Base-by-base conservation (phyloP, 2,329 filamentous ascomycete species). In the Samsoniella hepiali region DNA sequence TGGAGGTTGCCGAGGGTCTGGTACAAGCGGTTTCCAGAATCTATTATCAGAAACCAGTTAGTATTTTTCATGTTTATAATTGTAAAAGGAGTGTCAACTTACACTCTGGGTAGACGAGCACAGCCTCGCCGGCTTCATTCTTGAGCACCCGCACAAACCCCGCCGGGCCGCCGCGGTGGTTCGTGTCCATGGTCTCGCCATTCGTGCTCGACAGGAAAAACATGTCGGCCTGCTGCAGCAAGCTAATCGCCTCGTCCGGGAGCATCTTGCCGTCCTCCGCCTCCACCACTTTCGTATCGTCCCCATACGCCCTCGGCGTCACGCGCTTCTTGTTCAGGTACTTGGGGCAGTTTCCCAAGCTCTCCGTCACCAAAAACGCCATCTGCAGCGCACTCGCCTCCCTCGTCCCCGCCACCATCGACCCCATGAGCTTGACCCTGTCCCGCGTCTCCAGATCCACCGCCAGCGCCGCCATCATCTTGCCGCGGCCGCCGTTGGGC, bases 311-410 rank as follows among this genome's bases (percentile, higher is more conserved):
- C 27, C 38, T 45, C 5, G 83, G 81, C 2, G 75, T 71, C 45
- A 96, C 85, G 2, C 78, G 77, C 72, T 90, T 93, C 69, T 85
- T 86, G 74, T 94, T 95, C 40, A 96, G 72, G 69, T 96, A 96
- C 74, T 96, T 96, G 1, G 92, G 91, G 69, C 91, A 96, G 69
- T 95, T 96, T 0, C 91, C 88, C 77, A 96, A 70, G 67, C 86
- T 90, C 73, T 91, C 88, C 38, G 89, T 83, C 63, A 96, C 86
- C 47, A 83, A 82, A 51, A 92, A 79, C 15, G 89, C 86, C 42
- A 94, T 76, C 73, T 84, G 81, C 50, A 81, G 69, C 5, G 76
- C 73, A 8, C 68, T 72, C 74, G 34, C 45, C 2, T 77, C 75
- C 3, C 88, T 72, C 3, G 84, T 81, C 0, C 88, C 90, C 3